These are phyloP conservation scores for Fereydounia khargensis DNA, from an alignment of 1,284 basidiomycete genomes.

Conservation along the genomic window DNA sequence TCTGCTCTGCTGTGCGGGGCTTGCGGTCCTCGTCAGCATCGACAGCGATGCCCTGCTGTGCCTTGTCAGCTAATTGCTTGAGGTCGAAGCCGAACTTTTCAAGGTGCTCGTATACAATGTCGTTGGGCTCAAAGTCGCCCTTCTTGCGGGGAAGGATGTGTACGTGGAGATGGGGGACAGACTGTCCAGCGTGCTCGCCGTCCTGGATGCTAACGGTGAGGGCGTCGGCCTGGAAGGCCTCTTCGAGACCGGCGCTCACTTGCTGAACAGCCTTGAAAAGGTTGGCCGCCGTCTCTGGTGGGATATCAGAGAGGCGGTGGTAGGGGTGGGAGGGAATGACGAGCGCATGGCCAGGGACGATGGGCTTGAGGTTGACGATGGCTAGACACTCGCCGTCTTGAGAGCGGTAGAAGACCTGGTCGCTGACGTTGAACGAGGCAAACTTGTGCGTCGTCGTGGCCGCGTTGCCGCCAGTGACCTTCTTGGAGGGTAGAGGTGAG, in stretches of 20 bases:
- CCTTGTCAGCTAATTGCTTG: conserved; percentile 5
- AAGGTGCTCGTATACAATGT: conserved; percentile 40
- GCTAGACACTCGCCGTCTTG: conserved; percentile 12
- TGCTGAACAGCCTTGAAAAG: conserved; percentile 48
- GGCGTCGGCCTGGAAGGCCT: conserved; percentile 37
- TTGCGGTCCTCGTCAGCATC: conserved; percentile 41
- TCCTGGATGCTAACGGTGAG: conserved; percentile 53
- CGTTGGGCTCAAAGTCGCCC: conserved; percentile 50
- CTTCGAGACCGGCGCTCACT: conserved; percentile 36
- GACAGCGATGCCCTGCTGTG: conserved; percentile 7
- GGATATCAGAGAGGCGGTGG: conserved; percentile 35
- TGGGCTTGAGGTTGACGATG: conserved; percentile 55
- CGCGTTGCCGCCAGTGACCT: too few species aligned
- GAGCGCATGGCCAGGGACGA: conserved; percentile 52
- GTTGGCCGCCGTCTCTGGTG: conserved; percentile 17
- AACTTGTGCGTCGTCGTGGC: conserved; percentile 15
- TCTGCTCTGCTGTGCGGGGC: conserved; percentile 36
- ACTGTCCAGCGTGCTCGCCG: conserved; percentile 43
- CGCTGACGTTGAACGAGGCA: conserved; percentile 33
- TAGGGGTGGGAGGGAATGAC: conserved; percentile 45
- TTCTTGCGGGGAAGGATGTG: conserved; percentile 50
- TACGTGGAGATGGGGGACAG: conserved; percentile 52
- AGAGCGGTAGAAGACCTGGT: conserved; percentile 37
- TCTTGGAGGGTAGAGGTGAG: too few species aligned
- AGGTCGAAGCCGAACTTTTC: conserved; percentile 41